Evolutionary conservation across 139 green algal genomes (phyloP), one percentile per base, ranked within the genome.

Genomic region (Klebsormidium nitens): DNA sequence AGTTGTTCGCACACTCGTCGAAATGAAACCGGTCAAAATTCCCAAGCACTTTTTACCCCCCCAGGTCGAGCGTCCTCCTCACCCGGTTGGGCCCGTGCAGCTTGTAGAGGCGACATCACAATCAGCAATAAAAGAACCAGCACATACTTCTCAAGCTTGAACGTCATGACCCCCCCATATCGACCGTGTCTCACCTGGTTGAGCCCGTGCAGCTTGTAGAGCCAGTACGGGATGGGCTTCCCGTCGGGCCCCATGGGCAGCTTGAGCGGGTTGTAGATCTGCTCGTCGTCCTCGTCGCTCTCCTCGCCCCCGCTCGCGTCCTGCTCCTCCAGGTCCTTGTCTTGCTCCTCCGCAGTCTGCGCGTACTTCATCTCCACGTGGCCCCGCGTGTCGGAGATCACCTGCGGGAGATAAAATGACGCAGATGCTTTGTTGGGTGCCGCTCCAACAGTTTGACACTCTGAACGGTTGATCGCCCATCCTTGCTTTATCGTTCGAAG

Each of bases 181-280:
- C 17, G 11, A 11, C 31, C 32, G 40, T n/a, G n/a, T 44, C 42
- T 8, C 61, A 82, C 83, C 76, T 94, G 87, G 72, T 97, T 96
- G 26, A 99, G 82, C 5, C 94, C 94, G 71, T 99, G 94, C 74
- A 99, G 85, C 84, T 98, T 98, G 87, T 98, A 99, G 32, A 99
- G 89, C 94, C 94, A 99, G 82, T 97, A 98, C 29, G 94, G 94
- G 73, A 99, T 98, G 72, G 94, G 94, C 85, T 98, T 99, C 66
- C 94, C 94, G 69, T 99, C 94, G 89, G 88, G 97, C n/a, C 94
- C 94, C 62, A 99, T 72, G 35, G 94, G 94, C 63, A 99, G 83
- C 87, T 99, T 98, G 34, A 97, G 84, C n/a, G 94, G 94, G 85
- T 99, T 99, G 87, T 99, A 98, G 6, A 98, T 81, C 50, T 92